phyloP scores from a whole-genome alignment of 495 filamentous ascomycete species.

The Hypoxylon intermedium region DNA sequence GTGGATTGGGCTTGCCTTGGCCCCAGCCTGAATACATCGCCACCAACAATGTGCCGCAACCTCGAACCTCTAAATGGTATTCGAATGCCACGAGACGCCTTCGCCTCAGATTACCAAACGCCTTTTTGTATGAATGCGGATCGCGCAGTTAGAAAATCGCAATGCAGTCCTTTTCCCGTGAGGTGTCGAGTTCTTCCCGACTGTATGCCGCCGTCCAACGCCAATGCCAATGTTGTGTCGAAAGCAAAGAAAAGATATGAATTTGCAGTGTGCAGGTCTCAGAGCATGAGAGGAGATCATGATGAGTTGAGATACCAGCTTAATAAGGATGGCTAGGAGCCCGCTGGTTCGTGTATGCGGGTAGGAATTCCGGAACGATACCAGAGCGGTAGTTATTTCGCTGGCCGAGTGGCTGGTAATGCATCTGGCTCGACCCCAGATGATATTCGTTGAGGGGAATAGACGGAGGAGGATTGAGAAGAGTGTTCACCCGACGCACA shows the following conservation, averaged over 20 bases:
- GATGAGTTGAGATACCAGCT: slow-evolving; percentile 10
- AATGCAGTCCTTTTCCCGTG: slow-evolving; percentile 32
- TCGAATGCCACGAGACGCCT: slow-evolving; percentile 4
- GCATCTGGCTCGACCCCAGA: slow-evolving; percentile 82
- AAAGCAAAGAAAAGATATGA: slow-evolving; percentile 10
- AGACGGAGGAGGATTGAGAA: slow-evolving; percentile 87
- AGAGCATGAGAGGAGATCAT: slow-evolving; percentile 14
- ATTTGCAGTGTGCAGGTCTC: slow-evolving; percentile 13
- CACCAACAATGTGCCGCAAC: slow-evolving; percentile 1
- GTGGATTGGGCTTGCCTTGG: background rate
- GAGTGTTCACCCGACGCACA: slow-evolving; percentile 83
- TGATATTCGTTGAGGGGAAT: slow-evolving; percentile 76
- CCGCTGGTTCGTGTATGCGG: slow-evolving; percentile 34
- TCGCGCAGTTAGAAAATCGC: slow-evolving; percentile 18
- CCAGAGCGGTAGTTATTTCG: slow-evolving; percentile 79
- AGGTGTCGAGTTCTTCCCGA: slow-evolving; percentile 39
- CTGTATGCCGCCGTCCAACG: slow-evolving; percentile 40
- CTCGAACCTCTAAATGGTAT: background rate
- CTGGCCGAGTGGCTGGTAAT: slow-evolving; percentile 89
- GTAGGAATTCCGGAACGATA: slow-evolving; percentile 74
- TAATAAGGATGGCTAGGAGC: slow-evolving; percentile 31
- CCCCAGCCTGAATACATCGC: slow-evolving; percentile 3
- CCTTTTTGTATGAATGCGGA: slow-evolving; percentile 37
- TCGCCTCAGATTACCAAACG: slow-evolving; percentile 35
- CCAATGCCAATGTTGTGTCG: slow-evolving; percentile 37